A percentile compares a stretch with the other conserved stretches of the same genome.
Evolutionary conservation across 768 basidiomycete genomes (phyloP).

Genomic region (Lactarius hengduanensis): DNA sequence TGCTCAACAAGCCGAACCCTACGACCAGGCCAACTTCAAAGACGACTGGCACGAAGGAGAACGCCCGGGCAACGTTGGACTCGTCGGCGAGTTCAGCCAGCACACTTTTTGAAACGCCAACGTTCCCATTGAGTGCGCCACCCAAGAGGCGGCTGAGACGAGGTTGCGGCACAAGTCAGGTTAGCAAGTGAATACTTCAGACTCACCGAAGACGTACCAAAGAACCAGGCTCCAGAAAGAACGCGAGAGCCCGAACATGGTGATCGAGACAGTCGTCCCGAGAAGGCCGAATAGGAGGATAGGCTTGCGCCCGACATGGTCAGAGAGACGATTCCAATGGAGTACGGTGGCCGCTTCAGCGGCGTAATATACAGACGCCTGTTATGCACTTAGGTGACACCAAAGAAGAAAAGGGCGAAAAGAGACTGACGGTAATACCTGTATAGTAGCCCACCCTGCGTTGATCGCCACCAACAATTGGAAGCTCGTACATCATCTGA

Average conservation of each 20-base stretch:
- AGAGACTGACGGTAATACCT: slow-evolving; percentile 44
- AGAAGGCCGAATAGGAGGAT: slow-evolving; percentile 39
- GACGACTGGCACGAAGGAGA: slow-evolving; percentile 37
- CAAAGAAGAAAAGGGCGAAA: neutral
- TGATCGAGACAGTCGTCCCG: slow-evolving; percentile 36
- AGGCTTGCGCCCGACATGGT: slow-evolving; percentile 48
- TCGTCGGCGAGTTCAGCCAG: slow-evolving; percentile 64
- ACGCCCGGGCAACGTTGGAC: slow-evolving; percentile 49
- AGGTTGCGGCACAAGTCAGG: neutral
- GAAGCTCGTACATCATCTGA: slow-evolving; percentile 44
- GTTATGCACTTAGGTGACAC: neutral
- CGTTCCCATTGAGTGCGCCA: slow-evolving; percentile 3
- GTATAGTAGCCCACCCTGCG: slow-evolving; percentile 49
- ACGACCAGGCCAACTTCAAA: neutral
- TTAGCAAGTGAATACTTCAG: neutral
- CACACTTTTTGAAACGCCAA: slow-evolving; percentile 66
- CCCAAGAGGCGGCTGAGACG: neutral
- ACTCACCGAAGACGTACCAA: slow-evolving; percentile 17
- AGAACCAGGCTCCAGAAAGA: slow-evolving; percentile 36
- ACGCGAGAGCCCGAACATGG: slow-evolving; percentile 38
- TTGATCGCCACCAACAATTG: slow-evolving; percentile 45
- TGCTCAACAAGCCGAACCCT: neutral
- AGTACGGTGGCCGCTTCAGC: slow-evolving; percentile 46
- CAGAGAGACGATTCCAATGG: slow-evolving; percentile 47
- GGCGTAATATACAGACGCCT: slow-evolving; percentile 49